Conservation (phyloP, 23 red algal species). For the Agarophyton chilense region DNA sequence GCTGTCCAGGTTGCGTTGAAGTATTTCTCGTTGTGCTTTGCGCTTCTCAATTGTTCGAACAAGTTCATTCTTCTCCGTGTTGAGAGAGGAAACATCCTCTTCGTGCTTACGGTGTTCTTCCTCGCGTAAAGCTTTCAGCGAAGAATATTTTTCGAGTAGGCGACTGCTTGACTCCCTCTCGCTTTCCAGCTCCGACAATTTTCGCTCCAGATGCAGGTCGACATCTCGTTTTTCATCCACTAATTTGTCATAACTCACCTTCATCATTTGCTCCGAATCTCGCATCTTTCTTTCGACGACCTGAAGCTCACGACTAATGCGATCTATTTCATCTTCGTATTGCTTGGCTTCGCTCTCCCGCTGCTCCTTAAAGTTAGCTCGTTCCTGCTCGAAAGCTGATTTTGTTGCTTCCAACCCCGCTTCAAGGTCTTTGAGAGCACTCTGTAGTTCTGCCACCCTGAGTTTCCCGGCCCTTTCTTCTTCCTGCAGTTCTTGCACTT, state of each 20-base stretch:
- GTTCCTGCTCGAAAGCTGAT: constrained; percentile 8
- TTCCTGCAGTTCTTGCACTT: not conserved
- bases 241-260: not conserved
- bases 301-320: constrained; percentile 7
- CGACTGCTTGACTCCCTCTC: not conserved
- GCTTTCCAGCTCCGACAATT: not conserved
- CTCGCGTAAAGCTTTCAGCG: not conserved
- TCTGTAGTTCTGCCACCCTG: not conserved
- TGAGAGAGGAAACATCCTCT: not conserved
- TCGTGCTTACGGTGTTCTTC: not conserved
- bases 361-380: not conserved
- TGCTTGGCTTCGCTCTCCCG: constrained; percentile 16
- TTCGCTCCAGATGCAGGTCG: not conserved
- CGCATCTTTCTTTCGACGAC: constrained; percentile 31
- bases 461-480: not conserved
- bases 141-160: not conserved
- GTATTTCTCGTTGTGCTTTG: constrained; percentile 24
- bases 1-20: not conserved
- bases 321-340: constrained; percentile 59
- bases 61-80: constrained; percentile 10
- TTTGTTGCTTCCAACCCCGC: not conserved
- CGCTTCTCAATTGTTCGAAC: not conserved
- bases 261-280: constrained; percentile 26
- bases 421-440: not conserved
- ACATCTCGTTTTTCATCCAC: not conserved